These are phyloP conservation scores for Petasospora rhodanensis DNA, from an alignment of 1,139 yeast genomes.

Conservation along the genomic window DNA sequence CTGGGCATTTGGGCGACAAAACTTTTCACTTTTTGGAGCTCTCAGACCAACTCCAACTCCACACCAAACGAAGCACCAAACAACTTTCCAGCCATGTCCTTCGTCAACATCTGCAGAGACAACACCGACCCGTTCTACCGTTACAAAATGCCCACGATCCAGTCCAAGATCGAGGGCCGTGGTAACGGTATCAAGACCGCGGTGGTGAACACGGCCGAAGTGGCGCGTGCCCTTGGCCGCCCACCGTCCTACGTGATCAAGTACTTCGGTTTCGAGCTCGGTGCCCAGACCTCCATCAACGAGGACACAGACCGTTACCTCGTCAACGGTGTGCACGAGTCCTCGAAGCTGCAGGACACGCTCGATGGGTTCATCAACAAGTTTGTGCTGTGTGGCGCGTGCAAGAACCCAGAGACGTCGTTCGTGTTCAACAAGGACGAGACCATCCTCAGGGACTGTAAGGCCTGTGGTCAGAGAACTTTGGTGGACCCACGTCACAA, in stretches of 20 bases:
- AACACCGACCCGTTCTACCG: conserved; percentile 98
- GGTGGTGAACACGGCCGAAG: conserved; percentile 84
- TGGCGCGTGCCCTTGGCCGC: conserved; percentile 90
- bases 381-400: conserved; percentile 89
- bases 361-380: conserved; percentile 91
- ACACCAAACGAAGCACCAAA: conserved; percentile 1
- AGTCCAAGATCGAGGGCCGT: conserved; percentile 96
- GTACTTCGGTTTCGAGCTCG: conserved; percentile 93
- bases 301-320: conserved; percentile 81
- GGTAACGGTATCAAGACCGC: conserved; percentile 99
- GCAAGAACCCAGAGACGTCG: conserved; percentile 98
- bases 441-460: conserved; percentile 84
- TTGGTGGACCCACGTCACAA: conserved; percentile 83
- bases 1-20: neutral
- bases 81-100: conserved; percentile 51
- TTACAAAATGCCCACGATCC: conserved; percentile 97
- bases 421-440: conserved; percentile 77
- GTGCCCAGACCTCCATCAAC: conserved; percentile 87
- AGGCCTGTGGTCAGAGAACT: conserved; percentile 95
- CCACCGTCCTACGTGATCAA: conserved; percentile 90
- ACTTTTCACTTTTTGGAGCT: too few species aligned
- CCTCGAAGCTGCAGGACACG: conserved; percentile 84
- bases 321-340: conserved; percentile 94
- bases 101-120: conserved; percentile 93
- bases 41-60: neutral